Base-by-base conservation (phyloP, 306 rosid species). In the Hippophae rhamnoides region DNA sequence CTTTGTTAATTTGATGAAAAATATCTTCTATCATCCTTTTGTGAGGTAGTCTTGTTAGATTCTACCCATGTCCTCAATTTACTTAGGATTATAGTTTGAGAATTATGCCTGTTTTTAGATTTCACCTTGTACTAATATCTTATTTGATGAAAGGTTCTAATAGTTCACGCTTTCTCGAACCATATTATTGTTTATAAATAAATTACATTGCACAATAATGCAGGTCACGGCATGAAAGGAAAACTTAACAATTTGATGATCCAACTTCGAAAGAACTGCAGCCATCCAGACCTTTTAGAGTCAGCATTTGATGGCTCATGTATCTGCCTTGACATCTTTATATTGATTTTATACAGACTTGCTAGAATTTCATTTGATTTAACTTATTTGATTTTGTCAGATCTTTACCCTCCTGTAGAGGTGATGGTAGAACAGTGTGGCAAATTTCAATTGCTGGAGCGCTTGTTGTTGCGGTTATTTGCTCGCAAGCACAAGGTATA, bases 191-290 rank as follows among this genome's bases (percentile, higher is more conserved):
- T 64, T 53, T 40, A 13, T 58, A 57, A 31, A 38, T 52, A 52
- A 41, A 27, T 41, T 10, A 11, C 14, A 13, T 54, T 47, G 41
- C 13, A 11, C 45, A 56, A 57, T 64, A 57, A 38, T 85, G 77
- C 80, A 92, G 98, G 79, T 7, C 54, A 60, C 49, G 65, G 65
- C 41, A 41, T 47, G 27, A 56, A 13, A 41, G 70, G 62, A 31
- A 62, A 26, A 54, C 62, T 93, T 72, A 76, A 79, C 68, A 86
- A 84, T 77, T 59, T 93, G 85, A 44, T 69, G 62, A 5, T 93
- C 74, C 99, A 93, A 65, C 99, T 93, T 71, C 81, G 99, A 69
- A 93, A 93, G 79, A 86, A 80, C 76, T 93, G 99, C 73, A 84
- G 80, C 80, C 99, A 88, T 80, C 99, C 99, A 23, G 99, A 93